Conservation (phyloP, 169 alveolate species). For the Cryptosporidium parvum region DNA sequence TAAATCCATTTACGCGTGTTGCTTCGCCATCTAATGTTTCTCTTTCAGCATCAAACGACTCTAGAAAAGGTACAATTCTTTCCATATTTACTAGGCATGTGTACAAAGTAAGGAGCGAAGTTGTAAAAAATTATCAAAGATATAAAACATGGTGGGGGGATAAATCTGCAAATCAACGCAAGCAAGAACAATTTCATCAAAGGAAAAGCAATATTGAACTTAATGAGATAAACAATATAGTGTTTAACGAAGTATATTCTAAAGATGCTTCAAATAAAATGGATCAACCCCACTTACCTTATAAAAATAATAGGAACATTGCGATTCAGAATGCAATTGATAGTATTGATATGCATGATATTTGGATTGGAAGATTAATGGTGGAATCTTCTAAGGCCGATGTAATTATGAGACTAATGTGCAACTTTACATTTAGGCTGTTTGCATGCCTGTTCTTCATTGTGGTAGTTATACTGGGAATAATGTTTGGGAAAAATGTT, state of each 20-base stretch:
- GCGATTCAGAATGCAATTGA: constrained; percentile 24
- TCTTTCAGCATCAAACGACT: constrained; percentile 35
- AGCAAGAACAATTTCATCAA: background rate
- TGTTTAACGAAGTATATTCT: background rate
- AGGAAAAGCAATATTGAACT: constrained; percentile 11
- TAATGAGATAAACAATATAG: background rate
- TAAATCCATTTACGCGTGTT: background rate
- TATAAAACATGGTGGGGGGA: constrained; percentile 73
- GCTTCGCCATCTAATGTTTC: constrained; percentile 31
- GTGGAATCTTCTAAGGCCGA: constrained; percentile 72
- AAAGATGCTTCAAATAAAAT: background rate
- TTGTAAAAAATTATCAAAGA: constrained; percentile 47
- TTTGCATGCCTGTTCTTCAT: constrained; percentile 63
- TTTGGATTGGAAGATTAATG: constrained; percentile 74
- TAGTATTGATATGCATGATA: constrained; percentile 47
- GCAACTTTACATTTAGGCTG: constrained; percentile 61
- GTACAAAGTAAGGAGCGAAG: constrained; percentile 51
- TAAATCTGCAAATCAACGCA: background rate
- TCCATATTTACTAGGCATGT: constrained; percentile 49
- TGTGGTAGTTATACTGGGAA: constrained; percentile 43
- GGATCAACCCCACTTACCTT: background rate
- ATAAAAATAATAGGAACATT: background rate
- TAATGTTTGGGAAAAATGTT: constrained; percentile 21
- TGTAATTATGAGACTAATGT: constrained; percentile 68
- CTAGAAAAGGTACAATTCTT: constrained; percentile 36